Evolutionary conservation across 2,329 filamentous ascomycete genomes (phyloP).

Genomic region (Cladobotryum mycophilum): DNA sequence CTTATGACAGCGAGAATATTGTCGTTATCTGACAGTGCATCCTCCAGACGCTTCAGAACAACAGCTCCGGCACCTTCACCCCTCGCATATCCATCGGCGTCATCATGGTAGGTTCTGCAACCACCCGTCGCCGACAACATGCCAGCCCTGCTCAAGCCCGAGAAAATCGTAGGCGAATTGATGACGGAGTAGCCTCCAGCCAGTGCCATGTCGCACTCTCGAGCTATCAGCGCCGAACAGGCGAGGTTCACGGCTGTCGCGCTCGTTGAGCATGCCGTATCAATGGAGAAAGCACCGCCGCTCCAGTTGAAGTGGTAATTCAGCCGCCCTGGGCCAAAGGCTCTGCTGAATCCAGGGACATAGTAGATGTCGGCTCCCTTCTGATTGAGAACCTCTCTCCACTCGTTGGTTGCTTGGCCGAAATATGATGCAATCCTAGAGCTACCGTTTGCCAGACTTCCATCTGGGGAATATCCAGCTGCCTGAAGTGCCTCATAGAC

Average conservation of each 20-base stretch:
- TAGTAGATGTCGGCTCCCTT: background rate
- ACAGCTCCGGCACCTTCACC: conserved; percentile 43
- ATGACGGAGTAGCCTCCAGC: conserved; percentile 59
- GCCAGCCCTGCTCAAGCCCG: conserved; percentile 58
- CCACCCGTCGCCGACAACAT: conserved; percentile 50
- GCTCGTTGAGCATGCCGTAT: conserved; percentile 70
- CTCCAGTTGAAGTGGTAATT: conserved; percentile 69
- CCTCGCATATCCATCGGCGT: conserved; percentile 55
- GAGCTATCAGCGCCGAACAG: conserved; percentile 56
- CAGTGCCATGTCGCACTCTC: conserved; percentile 58
- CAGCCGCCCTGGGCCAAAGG: background rate
- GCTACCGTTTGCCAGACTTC: conserved; percentile 44
- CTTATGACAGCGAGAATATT: conserved; percentile 57
- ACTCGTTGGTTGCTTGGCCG: background rate
- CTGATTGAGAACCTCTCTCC: background rate
- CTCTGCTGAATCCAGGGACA: background rate
- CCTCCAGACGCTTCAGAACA: conserved; percentile 44
- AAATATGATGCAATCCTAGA: background rate
- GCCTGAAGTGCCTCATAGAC: conserved; percentile 74
- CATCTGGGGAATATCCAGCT: conserved; percentile 60
- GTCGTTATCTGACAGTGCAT: conserved; percentile 52
- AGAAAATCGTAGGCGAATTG: conserved; percentile 59
- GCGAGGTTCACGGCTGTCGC: conserved; percentile 57
- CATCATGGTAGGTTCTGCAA: conserved; percentile 53
- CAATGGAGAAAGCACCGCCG: conserved; percentile 63